Evolutionary conservation across 2,329 filamentous ascomycete species (phyloP), one percentile per base, ranked within the genome.

Genomic region (Fusarium sp.): DNA sequence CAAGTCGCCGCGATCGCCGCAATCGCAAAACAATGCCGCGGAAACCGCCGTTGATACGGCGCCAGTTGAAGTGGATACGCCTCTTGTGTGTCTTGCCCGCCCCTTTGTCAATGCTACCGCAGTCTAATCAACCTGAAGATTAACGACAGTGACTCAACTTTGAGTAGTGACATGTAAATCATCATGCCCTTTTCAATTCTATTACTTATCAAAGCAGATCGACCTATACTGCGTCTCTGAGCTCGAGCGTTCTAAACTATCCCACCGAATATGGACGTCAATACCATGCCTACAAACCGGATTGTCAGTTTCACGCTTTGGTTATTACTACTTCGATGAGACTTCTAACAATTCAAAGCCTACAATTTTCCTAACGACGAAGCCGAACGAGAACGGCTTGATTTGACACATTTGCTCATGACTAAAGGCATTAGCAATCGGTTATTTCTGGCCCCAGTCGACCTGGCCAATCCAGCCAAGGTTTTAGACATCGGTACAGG

Each of bases 401-500:
- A 81, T 47, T 72, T 81, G 28, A 67, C 73, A 33, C 79, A 81
- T 64, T 68, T 77, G 22, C 57, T 78, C 13, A 76, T 77, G 22
- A 71, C 64, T 7, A 67, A 70, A 24, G 50, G 57, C 22, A 66
- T 77, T 11, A 66, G 63, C 4, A 73, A 77, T 33, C 49, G 46
- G 22, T 22, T 58, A 17, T 63, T 55, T 44, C 47, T 66, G 13
- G 78, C 78, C 36, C 71, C 81, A 11, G 62, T 77, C 11, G 47
- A 38, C 9, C 21, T 21, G n/a, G 70, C 72, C 9, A 75, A 73
- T 21, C 72, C 74, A 5, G 76, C 76, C 3, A 73, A 72, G 7
- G 76, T 84, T 11, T 75, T 84, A 2, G 82, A 84, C 51, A 75
- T 84, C 13, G 81, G 81, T 24, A 83, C 81, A 0, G 82, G 82